phyloP scores from a whole-genome alignment of 2,329 filamentous ascomycete species.

The Cryphonectria carpinicola region DNA sequence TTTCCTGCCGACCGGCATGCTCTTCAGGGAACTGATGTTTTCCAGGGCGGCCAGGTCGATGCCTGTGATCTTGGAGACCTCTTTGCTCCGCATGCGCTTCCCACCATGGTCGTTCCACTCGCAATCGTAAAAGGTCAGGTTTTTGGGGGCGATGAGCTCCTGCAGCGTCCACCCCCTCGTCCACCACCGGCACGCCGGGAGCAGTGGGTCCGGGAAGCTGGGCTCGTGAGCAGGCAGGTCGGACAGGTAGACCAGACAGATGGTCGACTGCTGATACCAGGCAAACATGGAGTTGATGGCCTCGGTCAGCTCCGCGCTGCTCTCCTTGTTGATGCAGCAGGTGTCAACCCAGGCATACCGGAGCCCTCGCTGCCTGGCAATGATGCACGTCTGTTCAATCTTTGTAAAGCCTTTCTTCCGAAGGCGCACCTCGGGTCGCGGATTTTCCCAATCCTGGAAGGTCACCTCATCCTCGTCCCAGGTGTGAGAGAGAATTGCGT shows the following conservation, averaged over 20 bases:
- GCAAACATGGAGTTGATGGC: constrained; percentile 31
- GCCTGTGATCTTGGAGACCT: constrained; percentile 25
- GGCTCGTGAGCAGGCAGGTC: constrained; percentile 15
- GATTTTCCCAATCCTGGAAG: constrained; percentile 31
- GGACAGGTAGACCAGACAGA: constrained; percentile 28
- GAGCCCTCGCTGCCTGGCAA: constrained; percentile 17
- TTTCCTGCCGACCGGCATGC: constrained; percentile 30
- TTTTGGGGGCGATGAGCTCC: constrained; percentile 27
- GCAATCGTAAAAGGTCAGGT: constrained; percentile 28
- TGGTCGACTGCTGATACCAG: constrained; percentile 26
- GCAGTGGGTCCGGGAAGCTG: constrained; percentile 6
- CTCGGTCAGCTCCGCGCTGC: constrained; percentile 28
- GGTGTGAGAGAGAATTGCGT: constrained; percentile 37
- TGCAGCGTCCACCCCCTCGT: constrained; percentile 30
- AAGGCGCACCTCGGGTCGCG: neutral
- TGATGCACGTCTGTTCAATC: constrained; percentile 18
- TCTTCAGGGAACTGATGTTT: constrained; percentile 21
- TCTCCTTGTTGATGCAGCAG: constrained; percentile 27
- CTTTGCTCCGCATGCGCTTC: constrained; percentile 20
- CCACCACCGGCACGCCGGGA: constrained; percentile 27
- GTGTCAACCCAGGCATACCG: constrained; percentile 25
- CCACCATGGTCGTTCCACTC: constrained; percentile 26
- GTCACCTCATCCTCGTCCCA: constrained; percentile 35
- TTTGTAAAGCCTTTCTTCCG: constrained; percentile 14
- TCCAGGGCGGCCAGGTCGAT: constrained; percentile 25